Conservation (phyloP, 148 eudicot genomes). For the Vaccinium vitisidaea region DNA sequence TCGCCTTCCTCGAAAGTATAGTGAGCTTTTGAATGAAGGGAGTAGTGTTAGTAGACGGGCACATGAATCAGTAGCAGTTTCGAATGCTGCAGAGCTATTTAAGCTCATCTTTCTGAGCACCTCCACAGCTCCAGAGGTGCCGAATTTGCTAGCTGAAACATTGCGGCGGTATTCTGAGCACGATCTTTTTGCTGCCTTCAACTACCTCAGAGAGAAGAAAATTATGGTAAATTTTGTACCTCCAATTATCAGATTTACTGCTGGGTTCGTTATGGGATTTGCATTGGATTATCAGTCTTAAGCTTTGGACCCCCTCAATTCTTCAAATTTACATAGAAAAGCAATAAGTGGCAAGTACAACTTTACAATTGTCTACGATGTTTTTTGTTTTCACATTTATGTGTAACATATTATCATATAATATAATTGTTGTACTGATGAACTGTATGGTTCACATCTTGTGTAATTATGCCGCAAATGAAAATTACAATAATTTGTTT, state of each 20-base stretch:
- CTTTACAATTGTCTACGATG: not conserved
- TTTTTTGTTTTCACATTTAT: not conserved
- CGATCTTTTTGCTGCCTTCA: conserved; percentile 92
- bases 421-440: not conserved
- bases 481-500: not conserved
- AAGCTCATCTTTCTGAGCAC: conserved; percentile 87
- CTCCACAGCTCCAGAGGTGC: conserved; percentile 61
- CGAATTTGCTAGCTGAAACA: conserved; percentile 78
- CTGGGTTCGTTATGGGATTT: conserved; percentile 3
- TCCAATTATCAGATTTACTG: conserved; percentile 16
- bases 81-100: conserved; percentile 88
- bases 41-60: conserved; percentile 32
- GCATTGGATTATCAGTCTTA: not conserved
- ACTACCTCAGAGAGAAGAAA: conserved; percentile 80
- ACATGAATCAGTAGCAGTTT: conserved; percentile 70
- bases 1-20: conserved; percentile 60
- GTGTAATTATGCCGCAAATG: not conserved
- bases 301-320: not conserved
- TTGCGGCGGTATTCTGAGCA: conserved; percentile 88
- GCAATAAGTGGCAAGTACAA: not conserved
- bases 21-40: conserved; percentile 56
- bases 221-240: conserved; percentile 56
- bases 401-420: not conserved
- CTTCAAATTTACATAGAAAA: conserved; percentile 7
- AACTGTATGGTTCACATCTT: not conserved